Conservation (phyloP, 805 yeast species). For the Candida endomychidarum region DNA sequence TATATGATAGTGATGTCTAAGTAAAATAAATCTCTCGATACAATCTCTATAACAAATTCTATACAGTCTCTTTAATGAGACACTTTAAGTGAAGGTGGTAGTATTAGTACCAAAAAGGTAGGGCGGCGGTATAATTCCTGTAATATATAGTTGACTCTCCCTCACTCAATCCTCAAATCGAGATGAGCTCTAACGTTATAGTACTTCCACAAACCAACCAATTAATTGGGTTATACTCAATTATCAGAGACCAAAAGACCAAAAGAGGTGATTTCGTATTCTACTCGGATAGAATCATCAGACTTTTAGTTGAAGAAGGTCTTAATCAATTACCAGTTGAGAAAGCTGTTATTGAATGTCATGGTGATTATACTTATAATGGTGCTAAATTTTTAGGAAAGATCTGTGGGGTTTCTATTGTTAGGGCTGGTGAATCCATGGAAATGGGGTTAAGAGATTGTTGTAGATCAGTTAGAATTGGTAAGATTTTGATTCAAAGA, state of each 20-base stretch:
- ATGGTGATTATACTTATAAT: constrained; percentile 65
- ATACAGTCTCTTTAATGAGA: no score
- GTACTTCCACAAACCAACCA: constrained; percentile 88
- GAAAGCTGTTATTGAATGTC: constrained; percentile 64
- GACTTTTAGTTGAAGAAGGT: constrained; percentile 93
- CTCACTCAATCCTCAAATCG: not conserved
- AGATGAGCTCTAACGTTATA: constrained; percentile 49
- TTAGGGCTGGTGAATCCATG: constrained; percentile 99
- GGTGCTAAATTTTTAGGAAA: constrained; percentile 87
- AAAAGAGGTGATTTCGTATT: constrained; percentile 90
- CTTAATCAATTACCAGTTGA: constrained; percentile 91
- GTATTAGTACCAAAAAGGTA: no score
- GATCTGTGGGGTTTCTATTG: constrained; percentile 97
- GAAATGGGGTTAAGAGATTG: constrained; percentile 98
- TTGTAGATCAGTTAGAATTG: constrained; percentile 93
- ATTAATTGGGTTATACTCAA: constrained; percentile 80
- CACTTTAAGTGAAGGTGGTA: no score
- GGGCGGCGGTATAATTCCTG: no score
- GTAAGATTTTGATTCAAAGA: constrained; percentile 94
- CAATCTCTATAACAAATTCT: no score
- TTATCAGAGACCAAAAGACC: constrained; percentile 80
- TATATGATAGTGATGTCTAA: not conserved
- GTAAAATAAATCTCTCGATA: no score
- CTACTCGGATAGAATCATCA: constrained; percentile 91
- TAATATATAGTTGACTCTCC: no score